Conservation (phyloP, 768 basidiomycete species). For the Russula compacta region DNA sequence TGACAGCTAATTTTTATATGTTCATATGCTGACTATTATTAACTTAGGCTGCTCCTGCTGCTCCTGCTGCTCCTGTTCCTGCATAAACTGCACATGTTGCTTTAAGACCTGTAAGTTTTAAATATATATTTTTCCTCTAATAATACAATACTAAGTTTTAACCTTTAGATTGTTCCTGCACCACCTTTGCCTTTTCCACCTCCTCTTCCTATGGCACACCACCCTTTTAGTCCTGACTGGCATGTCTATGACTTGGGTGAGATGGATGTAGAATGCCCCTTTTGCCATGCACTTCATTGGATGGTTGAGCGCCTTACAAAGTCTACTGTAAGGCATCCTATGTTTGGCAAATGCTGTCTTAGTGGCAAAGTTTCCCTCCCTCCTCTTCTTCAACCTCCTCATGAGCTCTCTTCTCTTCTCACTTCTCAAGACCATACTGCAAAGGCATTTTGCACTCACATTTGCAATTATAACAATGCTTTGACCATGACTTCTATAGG, state of each 20-base stretch:
- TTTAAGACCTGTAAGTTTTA: no score
- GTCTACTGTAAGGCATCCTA: background rate
- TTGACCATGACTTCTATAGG: conserved; percentile 24
- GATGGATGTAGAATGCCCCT: background rate
- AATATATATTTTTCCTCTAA: no score
- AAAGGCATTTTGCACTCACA: conserved; percentile 28
- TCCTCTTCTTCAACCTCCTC: background rate
- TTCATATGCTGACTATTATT: no score
- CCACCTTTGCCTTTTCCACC: background rate
- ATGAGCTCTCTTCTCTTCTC: background rate
- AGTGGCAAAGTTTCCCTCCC: background rate
- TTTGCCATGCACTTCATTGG: background rate
- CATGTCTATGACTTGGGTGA: background rate
- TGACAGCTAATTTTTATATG: no score
- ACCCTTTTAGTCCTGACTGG: background rate
- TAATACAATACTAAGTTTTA: no score
- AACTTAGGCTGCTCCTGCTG: no score
- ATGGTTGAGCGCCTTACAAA: background rate
- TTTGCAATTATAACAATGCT: conserved; percentile 32
- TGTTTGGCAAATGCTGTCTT: background rate
- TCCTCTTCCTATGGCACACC: background rate
- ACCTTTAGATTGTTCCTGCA: no score
- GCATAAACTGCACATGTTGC: no score
- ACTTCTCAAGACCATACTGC: conserved; percentile 24
- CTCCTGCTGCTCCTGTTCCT: no score